Percentiles rank a stretch among this genome's conserved stretches.
Evolutionary conservation across 2,329 filamentous ascomycete genomes (phyloP).

Genomic region (Cladophialophora exuberans): DNA sequence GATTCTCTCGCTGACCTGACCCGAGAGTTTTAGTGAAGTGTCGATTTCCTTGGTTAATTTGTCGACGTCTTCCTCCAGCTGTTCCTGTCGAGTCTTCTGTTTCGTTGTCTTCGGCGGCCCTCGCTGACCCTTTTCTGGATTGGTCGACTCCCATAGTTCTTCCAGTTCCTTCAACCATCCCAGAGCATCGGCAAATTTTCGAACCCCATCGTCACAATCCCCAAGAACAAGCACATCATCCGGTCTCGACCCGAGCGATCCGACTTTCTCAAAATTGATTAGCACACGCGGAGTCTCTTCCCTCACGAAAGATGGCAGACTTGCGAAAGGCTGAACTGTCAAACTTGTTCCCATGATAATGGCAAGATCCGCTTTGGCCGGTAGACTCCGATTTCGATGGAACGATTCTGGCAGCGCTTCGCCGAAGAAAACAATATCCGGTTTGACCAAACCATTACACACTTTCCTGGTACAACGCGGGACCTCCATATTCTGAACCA

Average conservation of each 20-base stretch:
- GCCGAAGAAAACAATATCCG: constrained; percentile 94
- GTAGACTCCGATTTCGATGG: constrained; percentile 60
- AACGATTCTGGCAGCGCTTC: constrained; percentile 71
- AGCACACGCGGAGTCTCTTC: constrained; percentile 73
- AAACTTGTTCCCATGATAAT: constrained; percentile 90
- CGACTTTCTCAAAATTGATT: constrained; percentile 85
- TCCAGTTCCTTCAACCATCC: constrained; percentile 89
- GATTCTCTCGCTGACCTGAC: constrained; percentile 35
- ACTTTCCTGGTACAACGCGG: constrained; percentile 65
- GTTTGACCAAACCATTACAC: constrained; percentile 84
- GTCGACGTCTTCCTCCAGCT: constrained; percentile 60
- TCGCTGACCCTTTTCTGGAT: constrained; percentile 63
- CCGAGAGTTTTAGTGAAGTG: constrained; percentile 54
- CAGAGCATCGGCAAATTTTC: constrained; percentile 74
- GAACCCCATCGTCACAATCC: constrained; percentile 80
- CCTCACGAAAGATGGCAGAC: constrained; percentile 67
- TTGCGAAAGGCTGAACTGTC: constrained; percentile 85
- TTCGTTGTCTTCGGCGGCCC: constrained; percentile 40
- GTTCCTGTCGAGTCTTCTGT: constrained; percentile 58
- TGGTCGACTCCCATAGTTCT: constrained; percentile 68
- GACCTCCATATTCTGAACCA: constrained; percentile 68
- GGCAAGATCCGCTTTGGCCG: constrained; percentile 70
- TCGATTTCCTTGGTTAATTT: constrained; percentile 63
- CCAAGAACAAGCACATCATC: constrained; percentile 87
- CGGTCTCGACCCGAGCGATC: constrained; percentile 71